These are phyloP conservation scores for Herpotrichia juniperi DNA, from an alignment of 2,329 filamentous ascomycete genomes.

Conservation along the genomic window DNA sequence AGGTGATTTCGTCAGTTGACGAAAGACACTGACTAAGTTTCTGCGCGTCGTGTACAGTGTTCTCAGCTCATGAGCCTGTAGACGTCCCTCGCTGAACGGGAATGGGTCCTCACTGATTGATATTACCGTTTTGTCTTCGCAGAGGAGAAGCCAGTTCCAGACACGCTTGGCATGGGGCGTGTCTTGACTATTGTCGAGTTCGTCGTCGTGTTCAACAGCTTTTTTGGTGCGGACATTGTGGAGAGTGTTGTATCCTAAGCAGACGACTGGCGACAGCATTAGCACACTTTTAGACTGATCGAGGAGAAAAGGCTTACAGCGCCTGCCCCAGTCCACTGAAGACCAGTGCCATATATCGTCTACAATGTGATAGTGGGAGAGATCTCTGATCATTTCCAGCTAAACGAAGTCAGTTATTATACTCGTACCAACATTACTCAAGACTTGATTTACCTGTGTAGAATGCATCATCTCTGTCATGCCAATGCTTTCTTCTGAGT, in stretches of 20 bases:
- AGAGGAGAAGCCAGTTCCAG: constrained; percentile 76
- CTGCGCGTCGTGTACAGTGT: constrained; percentile 59
- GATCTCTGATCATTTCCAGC: constrained; percentile 39
- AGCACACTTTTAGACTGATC: constrained; percentile 4
- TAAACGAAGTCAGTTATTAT: too few relatives aligned
- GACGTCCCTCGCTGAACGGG: constrained; percentile 44
- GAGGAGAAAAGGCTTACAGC: constrained; percentile 55
- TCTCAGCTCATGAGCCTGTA: constrained; percentile 51
- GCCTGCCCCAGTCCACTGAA: constrained; percentile 71
- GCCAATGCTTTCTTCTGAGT: constrained; percentile 43
- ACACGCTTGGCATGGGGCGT: constrained; percentile 59
- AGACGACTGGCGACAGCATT: constrained; percentile 59
- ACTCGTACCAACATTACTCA: too few relatives aligned
- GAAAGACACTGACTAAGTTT: constrained; percentile 67
- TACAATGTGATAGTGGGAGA: constrained; percentile 65
- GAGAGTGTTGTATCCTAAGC: constrained; percentile 73
- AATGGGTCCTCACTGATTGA: constrained; percentile 69
- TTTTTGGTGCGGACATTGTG: constrained; percentile 49
- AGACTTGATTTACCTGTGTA: too few relatives aligned
- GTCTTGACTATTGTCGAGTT: constrained; percentile 39
- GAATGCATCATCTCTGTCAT: constrained; percentile 44
- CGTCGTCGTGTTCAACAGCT: constrained; percentile 24
- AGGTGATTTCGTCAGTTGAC: constrained; percentile 64
- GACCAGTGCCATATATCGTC: constrained; percentile 78
- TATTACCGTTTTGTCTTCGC: constrained; percentile 73